Conservation (phyloP, 768 basidiomycete genomes). For the Amanita rimosa region DNA sequence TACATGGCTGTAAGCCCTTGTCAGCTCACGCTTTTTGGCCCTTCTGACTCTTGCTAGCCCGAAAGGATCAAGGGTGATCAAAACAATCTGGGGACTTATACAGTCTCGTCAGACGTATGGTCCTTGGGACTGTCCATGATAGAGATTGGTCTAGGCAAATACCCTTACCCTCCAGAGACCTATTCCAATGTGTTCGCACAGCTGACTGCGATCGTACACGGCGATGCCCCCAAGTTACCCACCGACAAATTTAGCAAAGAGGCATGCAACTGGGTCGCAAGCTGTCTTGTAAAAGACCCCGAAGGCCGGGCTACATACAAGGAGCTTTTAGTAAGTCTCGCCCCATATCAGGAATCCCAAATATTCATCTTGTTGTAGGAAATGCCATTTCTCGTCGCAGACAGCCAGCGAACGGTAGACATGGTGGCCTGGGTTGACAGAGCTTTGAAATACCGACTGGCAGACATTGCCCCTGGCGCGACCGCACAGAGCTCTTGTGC, state of each 20-base stretch:
- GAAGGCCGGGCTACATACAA: slow-evolving; percentile 71
- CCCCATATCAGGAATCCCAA: background rate
- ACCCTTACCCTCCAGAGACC: slow-evolving; percentile 96
- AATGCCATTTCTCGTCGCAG: slow-evolving; percentile 69
- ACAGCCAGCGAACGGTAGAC: slow-evolving; percentile 54
- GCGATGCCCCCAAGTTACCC: slow-evolving; percentile 83
- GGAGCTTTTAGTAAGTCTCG: slow-evolving; percentile 56
- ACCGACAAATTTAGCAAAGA: slow-evolving; percentile 50
- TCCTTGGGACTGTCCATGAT: slow-evolving; percentile 90
- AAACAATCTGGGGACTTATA: slow-evolving; percentile 80
- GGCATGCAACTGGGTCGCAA: slow-evolving; percentile 75
- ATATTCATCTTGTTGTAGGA: slow-evolving; percentile 25
- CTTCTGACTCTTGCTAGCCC: slow-evolving; percentile 37
- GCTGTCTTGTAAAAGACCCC: slow-evolving; percentile 76
- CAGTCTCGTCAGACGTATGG: slow-evolving; percentile 97
- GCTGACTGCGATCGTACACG: slow-evolving; percentile 89
- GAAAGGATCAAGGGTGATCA: slow-evolving; percentile 94
- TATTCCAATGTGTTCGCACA: slow-evolving; percentile 97
- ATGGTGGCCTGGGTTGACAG: slow-evolving; percentile 75
- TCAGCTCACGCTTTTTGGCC: background rate
- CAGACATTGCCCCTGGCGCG: background rate
- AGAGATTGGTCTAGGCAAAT: slow-evolving; percentile 81
- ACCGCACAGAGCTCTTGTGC: slow-evolving; percentile 7
- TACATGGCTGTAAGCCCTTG: slow-evolving; percentile 84
- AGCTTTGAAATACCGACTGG: slow-evolving; percentile 25